Base-by-base conservation (phyloP, 352 stramenopile species). In the Globisporangium emineosum region DNA sequence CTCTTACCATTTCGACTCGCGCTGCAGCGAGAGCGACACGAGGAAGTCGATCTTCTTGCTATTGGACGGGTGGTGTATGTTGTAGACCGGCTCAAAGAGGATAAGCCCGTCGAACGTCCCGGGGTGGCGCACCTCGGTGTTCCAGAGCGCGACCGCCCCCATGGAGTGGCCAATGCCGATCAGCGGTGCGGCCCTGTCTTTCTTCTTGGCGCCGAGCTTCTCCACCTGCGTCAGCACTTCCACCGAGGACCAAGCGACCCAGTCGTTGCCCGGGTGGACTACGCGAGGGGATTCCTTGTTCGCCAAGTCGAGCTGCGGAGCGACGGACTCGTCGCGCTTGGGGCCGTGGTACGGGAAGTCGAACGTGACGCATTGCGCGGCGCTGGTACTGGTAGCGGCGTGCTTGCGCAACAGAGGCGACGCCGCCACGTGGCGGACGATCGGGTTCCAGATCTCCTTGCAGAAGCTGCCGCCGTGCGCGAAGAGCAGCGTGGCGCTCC, bases 121-220 rank as follows among this genome's bases (percentile, higher is more conserved):
- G 5, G 75, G 75, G 29, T 70, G 33, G 23, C 63, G 50, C n/a
- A 81, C 62, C 57, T 81, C 75, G 7, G 60, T 50, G 53, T 74
- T 76, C 75, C 72, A 81, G 4, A 83, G 43, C 21, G 73, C 65
- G 10, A 67, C 55, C 13, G 68, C 73, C 1, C 75, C 75, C 75
- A 83, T 83, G 13, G 75, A 83, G 49, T 83, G 73, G 15, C 75
- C 72, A 51, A 89, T 77, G 0, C 80, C 80, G 54, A 88, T 80
- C 33, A 89, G 55, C 35, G 77, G 68, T 10, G 56, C 25, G 10
- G 35, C 12, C 12, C 25, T 13, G 13, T 56, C 21, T 19, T 56
- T 17, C 50, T 56, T 32, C 3, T 37, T 35, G 25, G 32, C 5
- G 19, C 25, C 58, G 17, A 65, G 58, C 27, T 72, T 35, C 6